Evolutionary conservation across 306 rosid species (phyloP), one percentile per base, ranked within the genome.

Genomic region (Comarum palustre): DNA sequence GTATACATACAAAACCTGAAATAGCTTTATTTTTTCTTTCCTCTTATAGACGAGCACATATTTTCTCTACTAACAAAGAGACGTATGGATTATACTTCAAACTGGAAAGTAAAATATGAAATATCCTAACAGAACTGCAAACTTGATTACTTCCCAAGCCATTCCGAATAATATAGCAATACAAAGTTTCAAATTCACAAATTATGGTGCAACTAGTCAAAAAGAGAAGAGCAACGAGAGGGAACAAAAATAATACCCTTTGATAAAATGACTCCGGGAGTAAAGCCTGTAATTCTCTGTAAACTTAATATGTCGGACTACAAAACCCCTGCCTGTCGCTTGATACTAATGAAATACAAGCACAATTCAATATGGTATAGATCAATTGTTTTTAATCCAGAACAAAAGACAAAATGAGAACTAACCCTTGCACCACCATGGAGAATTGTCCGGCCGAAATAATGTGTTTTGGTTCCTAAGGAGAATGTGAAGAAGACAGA

Each of bases 371-470:
- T 73, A 83, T 42, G 47, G 29, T 25, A 17, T 29, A 43, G 14
- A 8, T 15, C 13, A 16, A 43, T 43, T 32, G 45, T 16, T 66
- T 20, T 17, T 42, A 66, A 75, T 27, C 31, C 16, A 65, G 17
- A 22, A 59, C 14, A 80, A 68, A 63, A 32, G 55, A 71, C 38
- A 70, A 47, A 38, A 66, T 69, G 34, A 50, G 41, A 68, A 82
- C 94, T 60, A 72, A 91, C 98, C 97, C 88, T 86, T 54, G 98
- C 98, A 84, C 98, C 98, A 24, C 98, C 98, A 75, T 94, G 98
- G 80, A 91, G 97, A 81, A 94, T 87, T 46, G 98, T 91, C 77
- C 97, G 89, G 17, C 97, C 98, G 80, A 94, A 94, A 81, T 94
- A 94, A 83, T 94, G 98, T 52, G 98, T 86, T 81, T 69, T 84